A percentile compares a stretch with the other conserved stretches of the same genome.
Evolutionary conservation across 768 basidiomycete species (phyloP).

Genomic region (Mycena crocata): DNA sequence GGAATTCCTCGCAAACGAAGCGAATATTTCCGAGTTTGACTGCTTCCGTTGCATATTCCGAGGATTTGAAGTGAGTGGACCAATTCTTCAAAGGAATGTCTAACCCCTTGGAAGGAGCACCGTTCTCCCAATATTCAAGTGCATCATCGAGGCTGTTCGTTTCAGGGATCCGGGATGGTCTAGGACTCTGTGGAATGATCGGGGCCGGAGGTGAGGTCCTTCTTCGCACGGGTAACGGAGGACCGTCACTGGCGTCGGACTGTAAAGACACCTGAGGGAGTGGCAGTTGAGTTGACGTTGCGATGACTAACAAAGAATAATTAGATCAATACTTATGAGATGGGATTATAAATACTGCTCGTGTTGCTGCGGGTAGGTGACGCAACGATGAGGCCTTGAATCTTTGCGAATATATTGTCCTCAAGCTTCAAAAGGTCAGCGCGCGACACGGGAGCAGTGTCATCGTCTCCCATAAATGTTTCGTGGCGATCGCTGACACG

Average conservation of each 20-base stretch:
- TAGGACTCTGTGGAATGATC: too few relatives aligned
- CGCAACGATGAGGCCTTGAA: neutral
- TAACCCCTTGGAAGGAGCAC: slow-evolving; percentile 28
- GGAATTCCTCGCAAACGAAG: slow-evolving; percentile 15
- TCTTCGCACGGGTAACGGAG: too few relatives aligned
- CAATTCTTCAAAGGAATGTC: slow-evolving; percentile 30
- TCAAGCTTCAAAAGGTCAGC: slow-evolving; percentile 20
- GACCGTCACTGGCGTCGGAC: too few relatives aligned
- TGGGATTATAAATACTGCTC: too few relatives aligned
- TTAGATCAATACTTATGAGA: too few relatives aligned
- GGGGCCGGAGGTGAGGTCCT: too few relatives aligned
- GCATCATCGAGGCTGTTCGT: slow-evolving; percentile 34
- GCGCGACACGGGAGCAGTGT: slow-evolving; percentile 9
- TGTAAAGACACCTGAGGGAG: too few relatives aligned
- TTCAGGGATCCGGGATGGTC: too few relatives aligned
- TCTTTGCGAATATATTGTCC: neutral
- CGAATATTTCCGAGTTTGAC: slow-evolving; percentile 21
- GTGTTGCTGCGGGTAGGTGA: neutral
- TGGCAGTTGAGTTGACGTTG: too few relatives aligned
- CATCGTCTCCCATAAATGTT: slow-evolving; percentile 37
- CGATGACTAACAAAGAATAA: slow-evolving; percentile 4
- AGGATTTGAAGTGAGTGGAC: slow-evolving; percentile 16
- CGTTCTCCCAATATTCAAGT: slow-evolving; percentile 32
- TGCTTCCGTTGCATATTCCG: slow-evolving; percentile 19
- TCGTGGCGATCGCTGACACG: slow-evolving; percentile 33